Conservation (phyloP, 192 early-diverging fungal genomes). For the Rhizophagus sp. region DNA sequence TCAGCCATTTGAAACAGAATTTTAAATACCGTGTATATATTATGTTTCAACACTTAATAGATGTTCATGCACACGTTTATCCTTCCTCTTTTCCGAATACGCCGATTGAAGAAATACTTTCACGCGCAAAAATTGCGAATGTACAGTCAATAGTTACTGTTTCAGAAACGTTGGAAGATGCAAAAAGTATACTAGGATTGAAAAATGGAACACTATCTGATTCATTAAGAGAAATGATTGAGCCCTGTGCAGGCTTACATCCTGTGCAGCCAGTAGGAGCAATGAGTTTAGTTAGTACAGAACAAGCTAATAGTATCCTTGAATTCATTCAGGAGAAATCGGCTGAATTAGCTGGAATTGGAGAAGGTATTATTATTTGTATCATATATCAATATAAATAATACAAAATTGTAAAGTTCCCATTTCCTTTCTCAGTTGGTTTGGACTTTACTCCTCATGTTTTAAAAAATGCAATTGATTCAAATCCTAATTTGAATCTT, state of each 20-base stretch:
- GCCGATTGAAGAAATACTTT: slow-evolving; percentile 32
- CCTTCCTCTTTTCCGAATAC: slow-evolving; percentile 43
- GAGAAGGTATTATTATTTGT: slow-evolving; percentile 38
- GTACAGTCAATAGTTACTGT: slow-evolving; percentile 50
- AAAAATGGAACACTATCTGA: slow-evolving; percentile 30
- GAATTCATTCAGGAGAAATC: slow-evolving; percentile 44
- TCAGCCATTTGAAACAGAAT: too few species aligned
- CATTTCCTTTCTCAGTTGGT: slow-evolving; percentile 38
- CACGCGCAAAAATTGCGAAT: slow-evolving; percentile 40
- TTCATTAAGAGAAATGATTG: slow-evolving; percentile 42
- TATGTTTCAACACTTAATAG: slow-evolving; percentile 32
- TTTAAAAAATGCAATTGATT: slow-evolving; percentile 32
- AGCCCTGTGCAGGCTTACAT: slow-evolving; percentile 52
- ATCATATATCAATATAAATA: neutral
- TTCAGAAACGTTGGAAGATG: slow-evolving; percentile 54
- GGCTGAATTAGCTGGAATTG: slow-evolving; percentile 39
- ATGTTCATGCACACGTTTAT: slow-evolving; percentile 58
- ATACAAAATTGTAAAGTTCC: too few species aligned
- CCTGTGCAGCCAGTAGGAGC: slow-evolving; percentile 48
- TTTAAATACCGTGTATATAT: neutral
- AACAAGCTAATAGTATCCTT: slow-evolving; percentile 46
- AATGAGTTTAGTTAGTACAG: slow-evolving; percentile 36
- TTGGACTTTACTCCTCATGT: slow-evolving; percentile 53
- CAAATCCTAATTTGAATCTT: slow-evolving; percentile 34
- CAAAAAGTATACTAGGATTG: slow-evolving; percentile 43